These are phyloP conservation scores for Trichoderma pleuroti DNA, from an alignment of 2,329 filamentous ascomycete genomes.

Conservation along the genomic window DNA sequence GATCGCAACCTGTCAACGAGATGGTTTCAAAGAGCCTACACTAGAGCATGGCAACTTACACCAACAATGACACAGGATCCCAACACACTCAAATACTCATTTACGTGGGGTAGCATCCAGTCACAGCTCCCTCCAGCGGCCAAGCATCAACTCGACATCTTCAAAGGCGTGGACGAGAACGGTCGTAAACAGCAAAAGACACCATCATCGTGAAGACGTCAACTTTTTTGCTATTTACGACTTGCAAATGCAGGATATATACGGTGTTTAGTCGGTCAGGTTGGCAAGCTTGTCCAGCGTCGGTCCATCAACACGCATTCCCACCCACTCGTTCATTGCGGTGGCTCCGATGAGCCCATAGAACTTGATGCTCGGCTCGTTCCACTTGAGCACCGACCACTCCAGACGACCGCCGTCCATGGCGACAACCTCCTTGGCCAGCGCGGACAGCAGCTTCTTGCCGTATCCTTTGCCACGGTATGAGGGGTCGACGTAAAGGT, in stretches of 20 bases:
- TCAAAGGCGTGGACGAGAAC: constrained; percentile 41
- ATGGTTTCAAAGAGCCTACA: constrained; percentile 48
- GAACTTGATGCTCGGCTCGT: constrained; percentile 83
- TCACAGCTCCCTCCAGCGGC: constrained; percentile 31
- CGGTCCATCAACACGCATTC: constrained; percentile 69
- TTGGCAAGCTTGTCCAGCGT: constrained; percentile 58
- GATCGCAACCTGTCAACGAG: constrained; percentile 37
- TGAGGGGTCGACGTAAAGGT: constrained; percentile 74
- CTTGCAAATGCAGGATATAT: neutral
- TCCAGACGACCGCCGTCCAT: constrained; percentile 75
- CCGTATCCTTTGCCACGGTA: constrained; percentile 78
- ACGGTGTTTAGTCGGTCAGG: constrained; percentile 31
- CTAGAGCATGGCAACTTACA: constrained; percentile 43
- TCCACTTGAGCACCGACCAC: constrained; percentile 92
- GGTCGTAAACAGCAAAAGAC: constrained; percentile 24
- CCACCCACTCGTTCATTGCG: constrained; percentile 68
- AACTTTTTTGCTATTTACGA: neutral
- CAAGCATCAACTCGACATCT: constrained; percentile 42
- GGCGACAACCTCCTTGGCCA: constrained; percentile 74
- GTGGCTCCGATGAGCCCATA: constrained; percentile 70
- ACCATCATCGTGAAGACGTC: constrained; percentile 10
- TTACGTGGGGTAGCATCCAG: constrained; percentile 46
- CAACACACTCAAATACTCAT: constrained; percentile 31
- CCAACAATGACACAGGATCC: constrained; percentile 39
- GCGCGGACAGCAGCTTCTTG: constrained; percentile 65